Conservation (phyloP, 257 asterid genomes). For the Ballota nigra region DNA sequence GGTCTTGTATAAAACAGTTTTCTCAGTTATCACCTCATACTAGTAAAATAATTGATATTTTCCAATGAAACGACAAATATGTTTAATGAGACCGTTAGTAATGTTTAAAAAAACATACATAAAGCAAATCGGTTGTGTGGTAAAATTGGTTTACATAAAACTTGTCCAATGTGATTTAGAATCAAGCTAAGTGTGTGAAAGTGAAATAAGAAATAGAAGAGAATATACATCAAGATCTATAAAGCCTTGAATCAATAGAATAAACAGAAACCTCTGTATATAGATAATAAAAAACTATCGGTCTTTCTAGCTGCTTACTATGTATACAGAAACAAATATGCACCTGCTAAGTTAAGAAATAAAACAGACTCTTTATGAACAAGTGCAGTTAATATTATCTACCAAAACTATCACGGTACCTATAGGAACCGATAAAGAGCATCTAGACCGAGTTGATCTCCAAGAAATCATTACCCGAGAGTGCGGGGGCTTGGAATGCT, state of each 20-base stretch:
- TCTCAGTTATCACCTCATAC: too few species aligned
- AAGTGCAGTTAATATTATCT: constrained; percentile 10
- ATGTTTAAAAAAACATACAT: too few species aligned
- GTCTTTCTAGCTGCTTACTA: constrained; percentile 13
- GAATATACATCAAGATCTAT: not conserved
- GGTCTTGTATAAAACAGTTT: too few species aligned
- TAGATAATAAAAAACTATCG: constrained; percentile 5
- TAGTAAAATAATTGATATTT: too few species aligned
- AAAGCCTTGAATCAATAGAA: not conserved
- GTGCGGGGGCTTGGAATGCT: constrained; percentile 1
- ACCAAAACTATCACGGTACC: not conserved
- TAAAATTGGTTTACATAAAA: too few species aligned
- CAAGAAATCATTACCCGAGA: constrained; percentile 10
- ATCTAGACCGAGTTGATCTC: constrained; percentile 8
- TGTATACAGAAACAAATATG: constrained; percentile 19
- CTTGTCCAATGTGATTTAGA: not conserved
- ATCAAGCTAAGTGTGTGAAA: not conserved
- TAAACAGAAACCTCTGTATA: not conserved
- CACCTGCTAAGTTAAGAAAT: constrained; percentile 20
- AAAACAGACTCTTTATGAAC: constrained; percentile 15
- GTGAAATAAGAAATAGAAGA: not conserved
- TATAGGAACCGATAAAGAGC: constrained; percentile 17
- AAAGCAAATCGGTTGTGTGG: too few species aligned
- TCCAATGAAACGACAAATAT: too few species aligned
- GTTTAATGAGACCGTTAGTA: too few species aligned